phyloP scores from a whole-genome alignment of 2,329 filamentous ascomycete species.

The Polychaeton citri region DNA sequence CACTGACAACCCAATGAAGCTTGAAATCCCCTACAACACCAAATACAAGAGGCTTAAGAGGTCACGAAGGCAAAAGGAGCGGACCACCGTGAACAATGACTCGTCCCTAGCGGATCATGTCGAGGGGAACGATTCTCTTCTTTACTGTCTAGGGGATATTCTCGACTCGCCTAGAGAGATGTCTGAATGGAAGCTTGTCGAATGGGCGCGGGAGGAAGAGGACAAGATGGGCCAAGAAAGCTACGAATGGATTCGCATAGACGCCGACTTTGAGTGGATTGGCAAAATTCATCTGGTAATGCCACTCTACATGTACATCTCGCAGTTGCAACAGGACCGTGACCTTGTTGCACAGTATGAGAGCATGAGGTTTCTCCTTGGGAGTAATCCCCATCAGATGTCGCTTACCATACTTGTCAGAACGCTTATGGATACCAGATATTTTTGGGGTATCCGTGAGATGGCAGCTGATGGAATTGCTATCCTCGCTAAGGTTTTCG shows the following conservation, averaged over 20 bases:
- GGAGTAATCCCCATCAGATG: conserved; percentile 53
- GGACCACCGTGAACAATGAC: conserved; percentile 49
- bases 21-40: conserved; percentile 96
- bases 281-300: conserved; percentile 71
- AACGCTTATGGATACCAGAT: conserved; percentile 80
- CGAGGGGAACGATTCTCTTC: conserved; percentile 57
- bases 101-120: conserved; percentile 3
- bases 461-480: conserved; percentile 71
- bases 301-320: conserved; percentile 95
- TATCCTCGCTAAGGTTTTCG: conserved; percentile 58
- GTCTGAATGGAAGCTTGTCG: conserved; percentile 67
- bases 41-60: conserved; percentile 97
- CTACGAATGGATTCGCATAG: conserved; percentile 97
- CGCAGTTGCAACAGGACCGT: conserved; percentile 89
- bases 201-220: conserved; percentile 85
- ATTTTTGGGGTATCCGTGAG: conserved; percentile 83
- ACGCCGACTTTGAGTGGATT: conserved; percentile 97
- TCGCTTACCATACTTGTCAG: conserved; percentile 80
- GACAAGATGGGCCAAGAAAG: conserved; percentile 87
- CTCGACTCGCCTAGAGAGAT: conserved; percentile 72
- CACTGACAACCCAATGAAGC: conserved; percentile 68
- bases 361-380: conserved; percentile 19
- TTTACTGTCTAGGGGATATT: conserved; percentile 87
- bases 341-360: conserved; percentile 81
- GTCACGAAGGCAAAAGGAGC: conserved; percentile 69